These are phyloP conservation scores for Mycothermus thermophilus DNA, from an alignment of 495 filamentous ascomycete species.

Conservation along the genomic window DNA sequence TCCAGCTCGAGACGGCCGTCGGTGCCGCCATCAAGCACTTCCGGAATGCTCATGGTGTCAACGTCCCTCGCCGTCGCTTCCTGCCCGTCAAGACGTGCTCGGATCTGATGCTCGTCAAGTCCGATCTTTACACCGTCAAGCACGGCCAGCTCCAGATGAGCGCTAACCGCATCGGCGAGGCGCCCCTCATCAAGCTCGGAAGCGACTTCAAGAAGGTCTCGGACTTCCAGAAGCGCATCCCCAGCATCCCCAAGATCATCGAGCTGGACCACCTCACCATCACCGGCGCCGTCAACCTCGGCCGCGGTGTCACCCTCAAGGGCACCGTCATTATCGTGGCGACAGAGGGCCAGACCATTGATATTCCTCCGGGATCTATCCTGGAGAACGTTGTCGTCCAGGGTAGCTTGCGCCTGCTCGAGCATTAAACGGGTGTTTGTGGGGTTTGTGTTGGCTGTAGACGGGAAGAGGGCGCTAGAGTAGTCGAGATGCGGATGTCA, in stretches of 20 bases:
- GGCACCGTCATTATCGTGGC: slow-evolving; percentile 99
- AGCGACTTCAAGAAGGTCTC: slow-evolving; percentile 99
- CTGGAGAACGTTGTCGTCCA: slow-evolving; percentile 99
- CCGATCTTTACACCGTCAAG: slow-evolving; percentile 98
- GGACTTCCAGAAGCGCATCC: slow-evolving; percentile 96
- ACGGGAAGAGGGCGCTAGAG: no score
- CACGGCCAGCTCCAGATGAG: slow-evolving; percentile 96
- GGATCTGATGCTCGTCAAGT: slow-evolving; percentile 99
- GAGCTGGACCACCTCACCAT: slow-evolving; percentile 97
- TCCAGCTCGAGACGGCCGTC: slow-evolving; percentile 97
- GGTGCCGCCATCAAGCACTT: slow-evolving; percentile 98
- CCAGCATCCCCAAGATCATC: slow-evolving; percentile 91
- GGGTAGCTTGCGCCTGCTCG: slow-evolving; percentile 85
- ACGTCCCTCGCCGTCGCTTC: slow-evolving; percentile 94
- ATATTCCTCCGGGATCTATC: slow-evolving; percentile 89
- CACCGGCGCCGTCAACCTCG: slow-evolving; percentile 91
- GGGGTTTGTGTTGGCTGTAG: slow-evolving; percentile 1
- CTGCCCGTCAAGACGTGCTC: slow-evolving; percentile 99
- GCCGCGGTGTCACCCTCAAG: slow-evolving; percentile 88
- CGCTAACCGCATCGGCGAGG: slow-evolving; percentile 87
- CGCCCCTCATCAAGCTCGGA: slow-evolving; percentile 98
- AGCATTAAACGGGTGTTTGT: slow-evolving; percentile 49
- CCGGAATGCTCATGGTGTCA: slow-evolving; percentile 96
- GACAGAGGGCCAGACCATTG: slow-evolving; percentile 93
- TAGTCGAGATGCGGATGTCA: no score